These are phyloP conservation scores for Chamaenerion angustifolium DNA, from an alignment of 345 rosid genomes.

Conservation along the genomic window DNA sequence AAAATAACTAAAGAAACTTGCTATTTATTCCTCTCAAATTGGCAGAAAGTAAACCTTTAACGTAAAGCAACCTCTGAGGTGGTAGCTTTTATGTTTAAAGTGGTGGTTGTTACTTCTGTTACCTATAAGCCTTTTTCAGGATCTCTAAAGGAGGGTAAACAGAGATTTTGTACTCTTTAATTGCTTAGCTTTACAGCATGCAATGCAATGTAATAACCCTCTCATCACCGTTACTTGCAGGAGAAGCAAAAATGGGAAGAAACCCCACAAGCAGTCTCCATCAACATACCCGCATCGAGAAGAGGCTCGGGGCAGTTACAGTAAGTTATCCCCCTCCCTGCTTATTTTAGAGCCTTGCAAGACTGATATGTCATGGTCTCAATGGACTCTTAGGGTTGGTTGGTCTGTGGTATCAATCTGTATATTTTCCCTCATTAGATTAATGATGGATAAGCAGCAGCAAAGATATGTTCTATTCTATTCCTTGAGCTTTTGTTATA, in stretches of 20 bases:
- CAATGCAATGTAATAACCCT: background rate
- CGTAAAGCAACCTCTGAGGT: no score
- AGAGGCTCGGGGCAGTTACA: conserved; percentile 64
- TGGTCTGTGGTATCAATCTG: conserved; percentile 21
- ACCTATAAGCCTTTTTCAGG: no score
- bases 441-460: conserved; percentile 13
- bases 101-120: no score
- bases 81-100: no score
- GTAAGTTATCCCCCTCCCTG: conserved; percentile 17
- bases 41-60: no score
- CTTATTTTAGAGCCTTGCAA: background rate
- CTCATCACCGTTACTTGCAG: conserved; percentile 17
- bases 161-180: background rate
- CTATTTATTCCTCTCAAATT: no score
- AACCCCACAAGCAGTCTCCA: conserved; percentile 21
- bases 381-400: conserved; percentile 9
- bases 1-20: no score
- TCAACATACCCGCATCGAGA: conserved; percentile 45
- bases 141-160: background rate
- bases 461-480: no score
- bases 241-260: conserved; percentile 57
- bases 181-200: background rate
- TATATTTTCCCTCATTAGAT: conserved; percentile 19
- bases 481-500: no score
- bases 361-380: conserved; percentile 1